A percentile compares a stretch with the other conserved stretches of the same genome.
Evolutionary conservation across 2,329 filamentous ascomycete species (phyloP).

Genomic region (Thielaviopsis euricoi): DNA sequence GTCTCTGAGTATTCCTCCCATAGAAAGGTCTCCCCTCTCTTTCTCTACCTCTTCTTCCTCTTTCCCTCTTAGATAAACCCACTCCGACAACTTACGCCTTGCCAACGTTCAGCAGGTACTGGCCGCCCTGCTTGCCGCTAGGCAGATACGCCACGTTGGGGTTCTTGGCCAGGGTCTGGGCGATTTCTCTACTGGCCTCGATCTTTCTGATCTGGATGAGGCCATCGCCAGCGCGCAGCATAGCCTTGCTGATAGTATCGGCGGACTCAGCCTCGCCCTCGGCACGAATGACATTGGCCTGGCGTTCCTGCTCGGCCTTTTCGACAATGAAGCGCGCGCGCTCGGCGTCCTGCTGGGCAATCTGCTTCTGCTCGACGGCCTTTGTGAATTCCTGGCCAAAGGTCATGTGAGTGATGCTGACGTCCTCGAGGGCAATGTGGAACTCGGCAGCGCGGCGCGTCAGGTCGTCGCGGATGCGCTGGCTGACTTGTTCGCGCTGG

Average conservation of each 20-base stretch:
- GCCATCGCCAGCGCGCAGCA: slow-evolving; percentile 84
- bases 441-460: slow-evolving; percentile 89
- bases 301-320: slow-evolving; percentile 94
- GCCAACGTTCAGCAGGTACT: slow-evolving; percentile 37
- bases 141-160: slow-evolving; percentile 94
- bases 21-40: slow-evolving; percentile 18
- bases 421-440: slow-evolving; percentile 97
- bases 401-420: slow-evolving; percentile 99
- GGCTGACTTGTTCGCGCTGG: slow-evolving; percentile 89
- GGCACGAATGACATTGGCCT: slow-evolving; percentile 94
- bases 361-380: slow-evolving; percentile 99
- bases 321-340: slow-evolving; percentile 95
- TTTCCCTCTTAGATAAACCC: neutral
- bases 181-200: slow-evolving; percentile 92
- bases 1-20: neutral
- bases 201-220: slow-evolving; percentile 93
- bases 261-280: slow-evolving; percentile 96
- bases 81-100: slow-evolving; percentile 18
- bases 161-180: slow-evolving; percentile 72
- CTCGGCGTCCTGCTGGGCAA: slow-evolving; percentile 97
- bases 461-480: slow-evolving; percentile 84
- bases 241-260: slow-evolving; percentile 85
- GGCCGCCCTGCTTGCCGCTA: slow-evolving; percentile 49
- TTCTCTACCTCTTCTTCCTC: neutral
- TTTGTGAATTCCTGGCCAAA: slow-evolving; percentile 98